These are phyloP conservation scores for Pleomassaria siparia DNA, from an alignment of 2,329 filamentous ascomycete species.

Conservation along the genomic window DNA sequence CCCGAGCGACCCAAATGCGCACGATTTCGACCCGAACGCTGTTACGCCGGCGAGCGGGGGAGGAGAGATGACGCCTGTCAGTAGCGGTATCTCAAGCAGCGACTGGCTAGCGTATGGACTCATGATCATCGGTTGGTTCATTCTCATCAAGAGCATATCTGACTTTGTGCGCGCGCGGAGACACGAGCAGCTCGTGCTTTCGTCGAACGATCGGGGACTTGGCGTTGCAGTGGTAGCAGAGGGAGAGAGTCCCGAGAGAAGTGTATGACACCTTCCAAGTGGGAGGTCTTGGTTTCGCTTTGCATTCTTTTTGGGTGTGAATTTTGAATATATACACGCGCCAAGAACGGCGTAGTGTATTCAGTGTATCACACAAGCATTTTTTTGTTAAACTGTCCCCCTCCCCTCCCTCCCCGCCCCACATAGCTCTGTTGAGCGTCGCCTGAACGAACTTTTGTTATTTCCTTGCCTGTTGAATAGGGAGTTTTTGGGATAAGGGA, in stretches of 20 bases:
- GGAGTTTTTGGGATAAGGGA: too few species aligned
- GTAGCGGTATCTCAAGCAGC: conserved; percentile 65
- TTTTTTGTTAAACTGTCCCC: too few species aligned
- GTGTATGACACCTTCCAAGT: conserved; percentile 42
- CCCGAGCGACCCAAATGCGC: conserved; percentile 84
- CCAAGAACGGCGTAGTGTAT: neutral
- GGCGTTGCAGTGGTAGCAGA: conserved; percentile 83
- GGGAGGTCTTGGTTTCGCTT: neutral
- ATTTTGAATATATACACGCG: neutral
- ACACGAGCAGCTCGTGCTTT: conserved; percentile 90
- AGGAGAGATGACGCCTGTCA: conserved; percentile 33
- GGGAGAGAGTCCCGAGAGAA: conserved; percentile 74
- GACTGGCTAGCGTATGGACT: conserved; percentile 91
- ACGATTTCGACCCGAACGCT: conserved; percentile 78
- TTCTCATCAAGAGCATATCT: conserved; percentile 88
- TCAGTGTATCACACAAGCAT: neutral
- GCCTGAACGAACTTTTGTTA: too few species aligned
- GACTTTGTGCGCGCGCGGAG: conserved; percentile 85
- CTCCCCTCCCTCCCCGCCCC: too few species aligned
- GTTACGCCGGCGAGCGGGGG: conserved; percentile 50
- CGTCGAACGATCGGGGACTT: conserved; percentile 87
- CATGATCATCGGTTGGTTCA: conserved; percentile 98
- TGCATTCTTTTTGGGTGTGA: conserved; percentile 3
- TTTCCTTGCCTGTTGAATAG: too few species aligned
- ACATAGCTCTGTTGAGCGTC: too few species aligned